A percentile compares a stretch with the other conserved stretches of the same genome.
phyloP scores from a whole-genome alignment of 1,284 basidiomycete genomes.

The Ganoderma sinense region DNA sequence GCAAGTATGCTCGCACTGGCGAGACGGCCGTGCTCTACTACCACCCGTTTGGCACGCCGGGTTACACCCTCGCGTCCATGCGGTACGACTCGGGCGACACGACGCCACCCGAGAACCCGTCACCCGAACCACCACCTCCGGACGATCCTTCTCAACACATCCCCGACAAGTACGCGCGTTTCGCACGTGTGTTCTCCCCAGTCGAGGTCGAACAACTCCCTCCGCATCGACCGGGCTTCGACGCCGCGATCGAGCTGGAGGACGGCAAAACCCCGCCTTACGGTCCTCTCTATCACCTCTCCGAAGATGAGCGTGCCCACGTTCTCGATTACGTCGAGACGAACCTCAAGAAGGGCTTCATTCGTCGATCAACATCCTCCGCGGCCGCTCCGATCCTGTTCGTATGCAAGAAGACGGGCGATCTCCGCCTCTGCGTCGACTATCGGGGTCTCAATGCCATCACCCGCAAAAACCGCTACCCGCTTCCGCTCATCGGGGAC shows the following conservation, averaged over 20 bases:
- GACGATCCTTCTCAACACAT: conserved; percentile 1
- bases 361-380: conserved; percentile 44
- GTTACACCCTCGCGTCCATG: too few relatives aligned
- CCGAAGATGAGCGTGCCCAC: conserved; percentile 30
- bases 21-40: too few relatives aligned
- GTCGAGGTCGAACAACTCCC: conserved; percentile 25
- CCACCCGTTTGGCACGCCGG: too few relatives aligned
- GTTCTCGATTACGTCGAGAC: conserved; percentile 44
- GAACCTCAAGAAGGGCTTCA: conserved; percentile 44
- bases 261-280: conserved; percentile 21
- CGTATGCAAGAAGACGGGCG: conserved; percentile 51
- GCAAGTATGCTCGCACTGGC: too few relatives aligned
- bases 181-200: conserved; percentile 17
- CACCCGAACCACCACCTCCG: too few relatives aligned
- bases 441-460: conserved; percentile 49
- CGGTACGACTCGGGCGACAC: too few relatives aligned
- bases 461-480: conserved; percentile 26
- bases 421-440: conserved; percentile 47
- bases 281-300: conserved; percentile 35
- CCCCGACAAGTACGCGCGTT: conserved; percentile 14
- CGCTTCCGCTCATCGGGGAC: conserved; percentile 24
- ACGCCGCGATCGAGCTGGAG: conserved; percentile 27
- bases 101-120: too few relatives aligned
- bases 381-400: conserved; percentile 51
- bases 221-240: conserved; percentile 20